A percentile compares a stretch with the other conserved stretches of the same genome.
phyloP scores from a whole-genome alignment of 1,284 basidiomycete species.

The Ganoderma sinense region DNA sequence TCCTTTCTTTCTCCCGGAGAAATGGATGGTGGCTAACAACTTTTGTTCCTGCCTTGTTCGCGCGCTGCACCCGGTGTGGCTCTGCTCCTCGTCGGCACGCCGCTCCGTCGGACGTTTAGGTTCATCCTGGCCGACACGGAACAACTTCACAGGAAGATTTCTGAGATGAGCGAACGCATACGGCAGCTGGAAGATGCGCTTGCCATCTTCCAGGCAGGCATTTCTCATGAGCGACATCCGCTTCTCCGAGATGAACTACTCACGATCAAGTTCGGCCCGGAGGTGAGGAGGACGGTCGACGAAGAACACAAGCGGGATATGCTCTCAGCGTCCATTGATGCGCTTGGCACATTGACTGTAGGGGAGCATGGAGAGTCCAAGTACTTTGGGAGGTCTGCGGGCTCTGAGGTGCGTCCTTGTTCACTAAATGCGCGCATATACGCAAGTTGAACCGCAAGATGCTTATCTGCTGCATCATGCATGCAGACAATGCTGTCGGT shows the following conservation, averaged over 20 bases:
- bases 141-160: conserved; percentile 75
- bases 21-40: neutral
- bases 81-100: neutral
- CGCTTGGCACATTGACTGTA: conserved; percentile 67
- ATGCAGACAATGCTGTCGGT: conserved; percentile 57
- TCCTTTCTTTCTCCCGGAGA: neutral
- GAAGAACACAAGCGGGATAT: conserved; percentile 40
- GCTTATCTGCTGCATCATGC: neutral
- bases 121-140: conserved; percentile 84
- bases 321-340: conserved; percentile 39
- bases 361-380: conserved; percentile 69
- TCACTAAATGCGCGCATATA: neutral
- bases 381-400: conserved; percentile 75
- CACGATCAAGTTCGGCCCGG: conserved; percentile 65
- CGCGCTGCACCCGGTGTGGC: neutral
- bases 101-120: conserved; percentile 42
- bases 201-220: conserved; percentile 60
- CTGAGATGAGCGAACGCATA: conserved; percentile 77
- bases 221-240: conserved; percentile 63
- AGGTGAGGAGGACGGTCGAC: conserved; percentile 41
- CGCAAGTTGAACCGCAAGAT: neutral
- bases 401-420: conserved; percentile 51
- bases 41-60: neutral
- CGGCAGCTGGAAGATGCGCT: conserved; percentile 79
- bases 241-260: conserved; percentile 68